phyloP scores from a whole-genome alignment of 2,329 filamentous ascomycete genomes.

The Nemania abortiva region DNA sequence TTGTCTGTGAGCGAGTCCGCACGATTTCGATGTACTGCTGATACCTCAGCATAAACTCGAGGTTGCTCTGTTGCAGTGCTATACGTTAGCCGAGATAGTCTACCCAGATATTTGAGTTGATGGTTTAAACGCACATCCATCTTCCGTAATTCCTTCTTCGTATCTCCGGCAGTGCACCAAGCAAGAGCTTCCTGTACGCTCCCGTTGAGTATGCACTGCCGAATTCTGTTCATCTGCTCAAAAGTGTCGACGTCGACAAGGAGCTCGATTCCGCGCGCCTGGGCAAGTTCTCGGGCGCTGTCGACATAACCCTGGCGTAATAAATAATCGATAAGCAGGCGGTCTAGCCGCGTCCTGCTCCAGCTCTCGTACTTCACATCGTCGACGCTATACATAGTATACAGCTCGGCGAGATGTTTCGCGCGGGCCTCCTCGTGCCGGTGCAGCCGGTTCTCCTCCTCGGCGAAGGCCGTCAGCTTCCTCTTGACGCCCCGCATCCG shows the following conservation, averaged over 20 bases:
- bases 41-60: slow-evolving; percentile 92
- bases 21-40: slow-evolving; percentile 97
- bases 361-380: slow-evolving; percentile 96
- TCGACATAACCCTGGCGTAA: slow-evolving; percentile 84
- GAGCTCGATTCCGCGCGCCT: slow-evolving; percentile 79
- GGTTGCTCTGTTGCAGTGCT: slow-evolving; percentile 58
- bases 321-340: slow-evolving; percentile 92
- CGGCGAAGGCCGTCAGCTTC: slow-evolving; percentile 81
- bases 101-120: background rate
- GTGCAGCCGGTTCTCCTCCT: slow-evolving; percentile 84
- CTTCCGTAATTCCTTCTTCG: slow-evolving; percentile 92
- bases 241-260: slow-evolving; percentile 93
- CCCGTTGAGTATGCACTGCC: slow-evolving; percentile 75
- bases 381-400: slow-evolving; percentile 81
- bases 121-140: slow-evolving; percentile 71
- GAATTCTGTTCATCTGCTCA: slow-evolving; percentile 81
- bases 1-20: slow-evolving; percentile 70
- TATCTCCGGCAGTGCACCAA: slow-evolving; percentile 84
- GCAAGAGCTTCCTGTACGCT: slow-evolving; percentile 82
- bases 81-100: slow-evolving; percentile 17
- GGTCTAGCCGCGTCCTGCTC: slow-evolving; percentile 83
- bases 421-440: slow-evolving; percentile 81
- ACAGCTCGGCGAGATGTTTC: slow-evolving; percentile 83
- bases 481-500: slow-evolving; percentile 89
- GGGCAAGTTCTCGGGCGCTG: slow-evolving; percentile 80